These are phyloP conservation scores for Hanseniaspora pseudoguilliermondii DNA, from an alignment of 805 yeast species.

Conservation along the genomic window DNA sequence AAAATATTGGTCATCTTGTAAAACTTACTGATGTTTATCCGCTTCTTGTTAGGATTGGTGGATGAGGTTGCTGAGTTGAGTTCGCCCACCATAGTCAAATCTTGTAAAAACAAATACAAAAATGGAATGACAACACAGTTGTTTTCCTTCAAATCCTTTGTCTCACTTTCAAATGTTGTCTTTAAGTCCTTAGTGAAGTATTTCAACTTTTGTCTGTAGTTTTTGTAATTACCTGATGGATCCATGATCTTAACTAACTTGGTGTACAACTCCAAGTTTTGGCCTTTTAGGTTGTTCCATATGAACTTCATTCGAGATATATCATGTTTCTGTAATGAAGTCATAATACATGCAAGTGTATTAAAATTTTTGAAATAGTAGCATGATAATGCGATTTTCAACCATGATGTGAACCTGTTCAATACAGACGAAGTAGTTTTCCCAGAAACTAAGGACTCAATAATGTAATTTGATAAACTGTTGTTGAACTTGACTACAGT, in stretches of 20 bases:
- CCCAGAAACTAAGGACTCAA: constrained; percentile 51
- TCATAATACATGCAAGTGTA: constrained; percentile 66
- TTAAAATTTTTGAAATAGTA: constrained; percentile 63
- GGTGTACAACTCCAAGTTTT: constrained; percentile 49
- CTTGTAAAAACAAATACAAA: constrained; percentile 61
- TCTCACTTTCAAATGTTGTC: constrained; percentile 24
- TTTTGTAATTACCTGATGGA: constrained; percentile 59
- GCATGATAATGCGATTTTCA: constrained; percentile 60
- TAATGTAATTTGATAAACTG: constrained; percentile 55
- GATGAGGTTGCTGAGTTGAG: constrained; percentile 60
- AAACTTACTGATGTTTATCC: constrained; percentile 65
- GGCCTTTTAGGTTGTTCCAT: constrained; percentile 47
- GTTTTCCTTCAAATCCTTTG: background rate
- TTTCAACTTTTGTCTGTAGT: constrained; percentile 51
- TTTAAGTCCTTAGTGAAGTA: constrained; percentile 28
- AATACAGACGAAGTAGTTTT: constrained; percentile 27
- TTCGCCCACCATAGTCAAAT: constrained; percentile 66
- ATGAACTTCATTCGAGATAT: constrained; percentile 48
- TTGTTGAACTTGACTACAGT: constrained; percentile 57
- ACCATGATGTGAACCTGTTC: constrained; percentile 52
- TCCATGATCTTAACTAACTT: constrained; percentile 57
- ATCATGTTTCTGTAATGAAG: constrained; percentile 60
- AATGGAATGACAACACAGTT: constrained; percentile 57
- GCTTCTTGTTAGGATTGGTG: constrained; percentile 31
- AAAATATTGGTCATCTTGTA: constrained; percentile 52